A percentile compares a stretch with the other conserved stretches of the same genome.
phyloP scores from a whole-genome alignment of 2,329 filamentous ascomycete genomes.

The Fusarium sp. region DNA sequence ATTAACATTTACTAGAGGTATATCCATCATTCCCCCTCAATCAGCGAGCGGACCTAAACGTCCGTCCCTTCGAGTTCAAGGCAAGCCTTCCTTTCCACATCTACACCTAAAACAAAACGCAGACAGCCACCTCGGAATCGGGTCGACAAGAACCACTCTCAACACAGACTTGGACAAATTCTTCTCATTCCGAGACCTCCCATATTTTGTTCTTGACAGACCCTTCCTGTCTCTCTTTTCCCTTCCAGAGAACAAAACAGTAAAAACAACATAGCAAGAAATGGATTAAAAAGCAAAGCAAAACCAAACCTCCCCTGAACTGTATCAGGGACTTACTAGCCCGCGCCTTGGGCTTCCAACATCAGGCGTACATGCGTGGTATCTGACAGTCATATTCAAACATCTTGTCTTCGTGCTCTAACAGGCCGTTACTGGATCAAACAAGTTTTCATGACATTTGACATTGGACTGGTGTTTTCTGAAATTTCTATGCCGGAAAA shows the following conservation, averaged over 20 bases:
- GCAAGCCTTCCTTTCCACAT: conserved; percentile 11
- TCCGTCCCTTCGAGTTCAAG: neutral
- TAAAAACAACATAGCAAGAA: conserved; percentile 25
- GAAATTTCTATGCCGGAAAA: conserved; percentile 41
- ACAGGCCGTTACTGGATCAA: conserved; percentile 39
- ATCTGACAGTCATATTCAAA: conserved; percentile 47
- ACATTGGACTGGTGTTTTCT: conserved; percentile 36
- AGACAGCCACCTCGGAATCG: conserved; percentile 12
- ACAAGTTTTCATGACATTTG: conserved; percentile 39
- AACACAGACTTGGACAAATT: conserved; percentile 5
- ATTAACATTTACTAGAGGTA: conserved; percentile 34
- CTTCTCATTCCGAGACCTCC: neutral
- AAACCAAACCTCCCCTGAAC: conserved; percentile 14
- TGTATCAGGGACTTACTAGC: conserved; percentile 2
- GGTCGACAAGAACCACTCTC: neutral
- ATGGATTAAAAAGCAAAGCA: conserved; percentile 18
- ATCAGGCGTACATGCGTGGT: conserved; percentile 46
- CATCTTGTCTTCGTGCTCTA: conserved; percentile 23
- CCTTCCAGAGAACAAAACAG: conserved; percentile 4
- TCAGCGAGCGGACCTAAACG: conserved; percentile 5
- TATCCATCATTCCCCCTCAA: conserved; percentile 22
- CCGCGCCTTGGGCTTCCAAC: conserved; percentile 6
- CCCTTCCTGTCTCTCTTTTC: neutral
- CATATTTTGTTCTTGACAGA: conserved; percentile 17
- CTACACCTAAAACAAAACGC: conserved; percentile 5